These are phyloP conservation scores for Fusarium cyanostomum DNA, from an alignment of 2,329 filamentous ascomycete species.

Conservation along the genomic window DNA sequence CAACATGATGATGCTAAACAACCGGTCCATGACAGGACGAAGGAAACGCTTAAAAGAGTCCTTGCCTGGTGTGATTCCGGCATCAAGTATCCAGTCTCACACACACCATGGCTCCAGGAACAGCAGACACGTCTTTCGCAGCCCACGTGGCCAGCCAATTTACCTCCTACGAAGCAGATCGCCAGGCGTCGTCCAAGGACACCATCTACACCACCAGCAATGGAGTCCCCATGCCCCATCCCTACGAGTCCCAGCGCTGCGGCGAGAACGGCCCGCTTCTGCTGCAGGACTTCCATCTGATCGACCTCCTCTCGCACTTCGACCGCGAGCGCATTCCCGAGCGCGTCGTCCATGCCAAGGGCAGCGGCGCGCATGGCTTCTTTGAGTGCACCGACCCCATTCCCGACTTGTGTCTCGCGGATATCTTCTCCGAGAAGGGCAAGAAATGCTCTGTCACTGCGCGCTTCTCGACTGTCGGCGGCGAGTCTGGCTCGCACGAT, in stretches of 20 bases:
- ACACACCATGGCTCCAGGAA: slow-evolving; percentile 36
- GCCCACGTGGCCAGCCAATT: slow-evolving; percentile 50
- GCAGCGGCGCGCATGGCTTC: slow-evolving; percentile 64
- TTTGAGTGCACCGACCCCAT: slow-evolving; percentile 59
- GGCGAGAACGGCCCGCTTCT: slow-evolving; percentile 68
- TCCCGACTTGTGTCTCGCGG: slow-evolving; percentile 63
- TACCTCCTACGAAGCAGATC: slow-evolving; percentile 53
- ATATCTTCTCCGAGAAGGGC: slow-evolving; percentile 67
- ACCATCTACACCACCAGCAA: slow-evolving; percentile 65
- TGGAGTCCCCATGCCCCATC: slow-evolving; percentile 65
- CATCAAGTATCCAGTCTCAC: neutral
- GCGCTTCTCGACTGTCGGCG: slow-evolving; percentile 80
- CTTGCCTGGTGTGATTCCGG: no score
- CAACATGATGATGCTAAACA: neutral
- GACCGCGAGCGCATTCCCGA: slow-evolving; percentile 70
- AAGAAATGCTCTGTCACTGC: slow-evolving; percentile 74
- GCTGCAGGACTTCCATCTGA: slow-evolving; percentile 68
- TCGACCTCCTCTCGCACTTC: slow-evolving; percentile 69
- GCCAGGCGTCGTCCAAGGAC: slow-evolving; percentile 51
- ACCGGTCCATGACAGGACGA: neutral
- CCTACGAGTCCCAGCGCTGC: slow-evolving; percentile 64
- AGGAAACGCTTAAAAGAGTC: neutral
- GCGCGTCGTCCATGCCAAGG: slow-evolving; percentile 69
- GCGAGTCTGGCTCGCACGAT: slow-evolving; percentile 76
- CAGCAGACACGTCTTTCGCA: slow-evolving; percentile 50